phyloP scores from a whole-genome alignment of 78 protist genomes.

The Planoprotostelium fungivorum region DNA sequence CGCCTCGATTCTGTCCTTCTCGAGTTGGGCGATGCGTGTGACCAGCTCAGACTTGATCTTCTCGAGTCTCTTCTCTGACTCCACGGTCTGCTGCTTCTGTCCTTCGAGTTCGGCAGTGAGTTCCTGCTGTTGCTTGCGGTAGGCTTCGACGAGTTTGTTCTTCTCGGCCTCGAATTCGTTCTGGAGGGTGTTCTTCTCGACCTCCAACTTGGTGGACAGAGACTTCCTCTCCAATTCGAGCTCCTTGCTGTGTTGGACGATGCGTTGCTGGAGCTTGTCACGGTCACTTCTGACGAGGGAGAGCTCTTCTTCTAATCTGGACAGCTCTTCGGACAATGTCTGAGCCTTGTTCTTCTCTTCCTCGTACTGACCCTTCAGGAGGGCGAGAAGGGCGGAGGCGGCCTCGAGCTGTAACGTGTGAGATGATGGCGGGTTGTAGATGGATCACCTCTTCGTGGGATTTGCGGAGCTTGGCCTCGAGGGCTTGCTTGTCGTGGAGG shows the following conservation, averaged over 20 bases:
- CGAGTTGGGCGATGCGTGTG: not conserved
- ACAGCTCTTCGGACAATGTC: not conserved
- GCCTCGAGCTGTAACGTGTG: too few species aligned
- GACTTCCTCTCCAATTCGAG: not conserved
- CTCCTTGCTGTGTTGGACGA: not conserved
- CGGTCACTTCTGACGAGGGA: not conserved
- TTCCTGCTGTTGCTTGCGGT: not conserved
- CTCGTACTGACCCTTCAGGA: not conserved
- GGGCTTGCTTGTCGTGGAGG: not conserved
- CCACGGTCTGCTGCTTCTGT: not conserved
- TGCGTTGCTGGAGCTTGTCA: not conserved
- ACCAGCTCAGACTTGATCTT: not conserved
- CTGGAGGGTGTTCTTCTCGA: not conserved
- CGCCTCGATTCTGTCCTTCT: not conserved
- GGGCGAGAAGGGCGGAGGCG: not conserved
- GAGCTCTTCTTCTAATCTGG: not conserved
- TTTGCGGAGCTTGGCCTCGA: not conserved
- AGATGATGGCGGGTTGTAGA: too few species aligned
- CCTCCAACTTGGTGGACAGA: not conserved
- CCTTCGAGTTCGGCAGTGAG: not conserved
- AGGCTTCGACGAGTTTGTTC: not conserved
- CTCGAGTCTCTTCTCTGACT: not conserved
- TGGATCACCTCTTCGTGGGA: slow-evolving; percentile 2
- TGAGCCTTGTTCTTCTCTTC: not conserved
- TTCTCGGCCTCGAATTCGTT: not conserved